Conservation (phyloP, 257 asterid genomes). For the Penstemon newberryi region DNA sequence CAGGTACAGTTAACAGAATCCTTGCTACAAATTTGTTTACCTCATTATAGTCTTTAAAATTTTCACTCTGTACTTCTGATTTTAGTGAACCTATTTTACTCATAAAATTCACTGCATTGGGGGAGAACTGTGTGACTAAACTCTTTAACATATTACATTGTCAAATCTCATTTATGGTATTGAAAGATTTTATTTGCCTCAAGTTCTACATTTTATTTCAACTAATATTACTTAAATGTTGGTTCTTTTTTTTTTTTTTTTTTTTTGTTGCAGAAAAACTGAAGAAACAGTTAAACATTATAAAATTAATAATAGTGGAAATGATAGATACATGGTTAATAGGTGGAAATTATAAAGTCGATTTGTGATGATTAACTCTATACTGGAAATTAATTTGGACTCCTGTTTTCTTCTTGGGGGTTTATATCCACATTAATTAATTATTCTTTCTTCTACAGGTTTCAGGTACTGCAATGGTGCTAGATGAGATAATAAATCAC, state of each 20-base stretch:
- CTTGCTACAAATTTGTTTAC: slow-evolving; percentile 23
- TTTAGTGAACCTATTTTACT: slow-evolving; percentile 10
- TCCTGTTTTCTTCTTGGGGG: neutral
- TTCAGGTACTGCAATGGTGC: slow-evolving; percentile 95
- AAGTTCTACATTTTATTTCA: slow-evolving; percentile 20
- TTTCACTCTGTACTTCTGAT: slow-evolving; percentile 24
- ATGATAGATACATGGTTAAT: slow-evolving; percentile 8
- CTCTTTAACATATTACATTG: neutral
- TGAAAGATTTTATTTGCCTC: neutral
- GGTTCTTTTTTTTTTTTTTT: neutral
- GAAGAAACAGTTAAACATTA: neutral
- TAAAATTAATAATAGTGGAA: neutral
- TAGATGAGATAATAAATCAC: slow-evolving; percentile 97
- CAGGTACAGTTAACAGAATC: slow-evolving; percentile 26
- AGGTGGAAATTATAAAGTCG: neutral
- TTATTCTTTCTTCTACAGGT: slow-evolving; percentile 48
- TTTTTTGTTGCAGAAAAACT: neutral
- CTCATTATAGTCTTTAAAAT: slow-evolving; percentile 16
- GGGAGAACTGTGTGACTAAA: neutral
- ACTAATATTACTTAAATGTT: neutral
- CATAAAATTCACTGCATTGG: slow-evolving; percentile 14
- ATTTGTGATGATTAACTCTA: slow-evolving; percentile 1
- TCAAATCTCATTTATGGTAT: neutral
- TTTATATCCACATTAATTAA: neutral
- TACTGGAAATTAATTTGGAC: neutral